Percentiles rank a stretch among this genome's conserved stretches.
These are phyloP conservation scores for Botrytis tulipae DNA, from an alignment of 2,329 filamentous ascomycete genomes.

Conservation along the genomic window DNA sequence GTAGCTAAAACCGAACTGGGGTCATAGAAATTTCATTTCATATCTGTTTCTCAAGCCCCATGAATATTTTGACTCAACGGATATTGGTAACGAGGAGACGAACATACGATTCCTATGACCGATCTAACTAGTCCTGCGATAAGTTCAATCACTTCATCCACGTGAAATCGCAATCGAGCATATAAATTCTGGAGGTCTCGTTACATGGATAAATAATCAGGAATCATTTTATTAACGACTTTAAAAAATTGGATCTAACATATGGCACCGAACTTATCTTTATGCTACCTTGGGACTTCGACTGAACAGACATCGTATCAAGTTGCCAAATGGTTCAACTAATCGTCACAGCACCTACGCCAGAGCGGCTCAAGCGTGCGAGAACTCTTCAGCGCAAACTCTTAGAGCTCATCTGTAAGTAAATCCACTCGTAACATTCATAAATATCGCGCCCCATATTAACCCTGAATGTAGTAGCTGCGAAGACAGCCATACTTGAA, in stretches of 20 bases:
- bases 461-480: background rate
- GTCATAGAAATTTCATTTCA: too few relatives aligned
- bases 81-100: too few relatives aligned
- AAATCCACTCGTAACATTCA: background rate
- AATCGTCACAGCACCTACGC: background rate
- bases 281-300: background rate
- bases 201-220: too few relatives aligned
- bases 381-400: background rate
- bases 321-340: background rate
- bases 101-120: too few relatives aligned
- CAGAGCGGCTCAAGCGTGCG: background rate
- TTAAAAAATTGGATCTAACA: background rate
- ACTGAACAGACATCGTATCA: background rate
- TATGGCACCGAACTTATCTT: background rate
- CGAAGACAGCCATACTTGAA: background rate
- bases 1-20: too few relatives aligned
- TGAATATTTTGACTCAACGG: too few relatives aligned
- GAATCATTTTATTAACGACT: too few relatives aligned
- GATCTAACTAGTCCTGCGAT: too few relatives aligned
- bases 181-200: too few relatives aligned
- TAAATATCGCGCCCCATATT: background rate
- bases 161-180: too few relatives aligned
- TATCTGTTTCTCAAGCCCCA: too few relatives aligned
- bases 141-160: too few relatives aligned
- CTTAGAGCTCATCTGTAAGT: background rate